Evolutionary conservation across 495 filamentous ascomycete species (phyloP), one percentile per base, ranked within the genome.

Genomic region (Aspergillus diversus): DNA sequence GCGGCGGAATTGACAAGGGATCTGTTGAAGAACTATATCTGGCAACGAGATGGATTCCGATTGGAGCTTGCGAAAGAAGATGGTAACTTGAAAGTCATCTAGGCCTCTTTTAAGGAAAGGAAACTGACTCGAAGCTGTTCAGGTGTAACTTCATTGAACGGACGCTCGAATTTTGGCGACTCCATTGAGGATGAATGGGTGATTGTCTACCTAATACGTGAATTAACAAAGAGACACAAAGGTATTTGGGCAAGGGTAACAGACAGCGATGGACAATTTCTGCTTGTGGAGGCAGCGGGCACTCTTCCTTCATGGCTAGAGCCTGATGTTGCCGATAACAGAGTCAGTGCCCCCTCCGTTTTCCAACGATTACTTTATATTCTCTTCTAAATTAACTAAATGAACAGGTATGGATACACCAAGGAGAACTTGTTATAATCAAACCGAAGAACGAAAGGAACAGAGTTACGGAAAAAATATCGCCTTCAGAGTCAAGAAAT

Each of bases 181-280:
- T 92, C 92, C 4, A 87, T 97, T 7, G 95, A 97, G 69, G 95
- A 99, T 70, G 96, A 98, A 78, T 99, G 95, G 95, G 84, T 97
- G 3, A 87, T 97, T 56, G 92, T 97, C 32, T 97, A 93, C 74
- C 73, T 98, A 11, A 83, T 99, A n/a, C 87, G 90, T 39, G 89
- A 92, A 69, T 75, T 97, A 61, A 93, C 87, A 69, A 89, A 81
- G 66, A 75, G 84, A 58, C 92, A 90, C 64, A 80, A 84, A 56
- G 83, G 90, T 59, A 77, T 93, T 7, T 98, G 94, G 95, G 82
- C 93, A 46, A 85, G 88, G 52, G 84, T 96, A 5, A 85, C 81
- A 63, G 95, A 99, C 73, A 87, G 86, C 31, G 96, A 98, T 77
- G 95, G 95, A 62, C 92, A 99, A 69, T 99, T 99, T 68, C 83